A percentile compares a stretch with the other conserved stretches of the same genome.
phyloP scores from a whole-genome alignment of 1,284 basidiomycete genomes.

The Irpex rosettiformis region DNA sequence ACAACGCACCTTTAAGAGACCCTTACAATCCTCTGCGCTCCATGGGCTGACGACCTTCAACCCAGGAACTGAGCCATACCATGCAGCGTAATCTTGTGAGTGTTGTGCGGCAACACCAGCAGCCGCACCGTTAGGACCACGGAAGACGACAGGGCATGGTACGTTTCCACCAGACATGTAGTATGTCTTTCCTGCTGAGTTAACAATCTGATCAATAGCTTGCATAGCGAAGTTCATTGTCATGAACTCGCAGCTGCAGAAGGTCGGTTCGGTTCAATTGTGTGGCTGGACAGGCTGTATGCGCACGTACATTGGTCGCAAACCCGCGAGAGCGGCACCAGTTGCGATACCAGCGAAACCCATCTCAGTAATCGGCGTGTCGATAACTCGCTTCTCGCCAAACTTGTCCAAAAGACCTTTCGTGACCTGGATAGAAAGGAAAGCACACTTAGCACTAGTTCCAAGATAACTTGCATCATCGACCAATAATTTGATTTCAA shows the following conservation, averaged over 20 bases:
- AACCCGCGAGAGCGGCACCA: conserved; percentile 91
- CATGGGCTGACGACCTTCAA: conserved; percentile 98
- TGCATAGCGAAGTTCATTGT: conserved; percentile 97
- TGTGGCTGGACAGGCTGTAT: not conserved
- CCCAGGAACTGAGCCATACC: conserved; percentile 97
- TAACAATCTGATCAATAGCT: conserved; percentile 99
- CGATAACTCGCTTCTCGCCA: conserved; percentile 97
- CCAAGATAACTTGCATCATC: not conserved
- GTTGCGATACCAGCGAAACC: conserved; percentile 97
- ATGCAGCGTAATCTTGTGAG: conserved; percentile 88
- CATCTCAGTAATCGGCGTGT: conserved; percentile 98
- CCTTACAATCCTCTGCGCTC: conserved; percentile 97
- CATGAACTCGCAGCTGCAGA: conserved; percentile 95
- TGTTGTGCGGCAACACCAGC: conserved; percentile 95
- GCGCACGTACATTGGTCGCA: conserved; percentile 78
- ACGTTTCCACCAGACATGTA: conserved; percentile 99
- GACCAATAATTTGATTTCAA: not conserved
- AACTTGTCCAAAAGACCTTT: conserved; percentile 99
- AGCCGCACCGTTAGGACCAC: conserved; percentile 98
- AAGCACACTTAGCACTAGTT: not conserved
- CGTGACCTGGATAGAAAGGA: conserved; percentile 65
- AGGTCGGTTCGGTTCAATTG: conserved; percentile 3
- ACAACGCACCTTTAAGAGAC: conserved; percentile 82
- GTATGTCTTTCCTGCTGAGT: conserved; percentile 99
- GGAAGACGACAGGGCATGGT: conserved; percentile 97